A percentile compares a stretch with the other conserved stretches of the same genome.
Conservation (phyloP, 495 filamentous ascomycete genomes). For the Penicillium macrosclerotiorum region DNA sequence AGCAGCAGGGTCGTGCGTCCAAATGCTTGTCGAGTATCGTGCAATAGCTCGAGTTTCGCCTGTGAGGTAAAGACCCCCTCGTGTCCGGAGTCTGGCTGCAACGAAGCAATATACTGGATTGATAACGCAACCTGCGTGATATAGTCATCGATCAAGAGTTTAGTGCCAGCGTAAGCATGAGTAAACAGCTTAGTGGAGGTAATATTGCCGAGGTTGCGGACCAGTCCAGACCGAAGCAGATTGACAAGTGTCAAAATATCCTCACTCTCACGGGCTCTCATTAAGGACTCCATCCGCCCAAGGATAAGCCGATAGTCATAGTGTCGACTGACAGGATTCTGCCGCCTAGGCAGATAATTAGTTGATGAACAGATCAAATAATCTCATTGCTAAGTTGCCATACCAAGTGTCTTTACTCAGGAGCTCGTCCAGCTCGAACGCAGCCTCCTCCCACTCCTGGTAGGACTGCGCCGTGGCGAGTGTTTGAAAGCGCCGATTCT, state of each 20-base stretch:
- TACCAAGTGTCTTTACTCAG: constrained; percentile 82
- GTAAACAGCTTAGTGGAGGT: constrained; percentile 81
- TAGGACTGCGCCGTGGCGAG: constrained; percentile 65
- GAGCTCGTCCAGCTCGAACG: constrained; percentile 74
- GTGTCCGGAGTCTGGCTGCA: constrained; percentile 60
- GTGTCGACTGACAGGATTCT: constrained; percentile 74
- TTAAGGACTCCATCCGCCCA: constrained; percentile 68
- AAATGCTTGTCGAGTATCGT: constrained; percentile 88
- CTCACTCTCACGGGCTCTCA: constrained; percentile 69
- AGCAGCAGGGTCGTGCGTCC: constrained; percentile 82
- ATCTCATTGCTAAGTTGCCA: not conserved
- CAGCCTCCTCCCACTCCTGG: constrained; percentile 82
- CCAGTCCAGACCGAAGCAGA: constrained; percentile 78
- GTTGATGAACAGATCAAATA: not conserved
- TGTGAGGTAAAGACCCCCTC: constrained; percentile 71
- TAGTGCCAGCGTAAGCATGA: constrained; percentile 83
- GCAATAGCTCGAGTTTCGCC: constrained; percentile 80
- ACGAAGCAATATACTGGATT: constrained; percentile 70
- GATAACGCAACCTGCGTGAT: constrained; percentile 78
- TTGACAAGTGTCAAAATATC: constrained; percentile 75
- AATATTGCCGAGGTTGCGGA: constrained; percentile 91
- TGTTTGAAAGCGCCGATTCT: constrained; percentile 27
- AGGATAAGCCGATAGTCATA: constrained; percentile 90
- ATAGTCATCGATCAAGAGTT: constrained; percentile 88
- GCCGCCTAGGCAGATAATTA: constrained; percentile 53